Evolutionary conservation across 2,329 filamentous ascomycete genomes (phyloP).

Genomic region (Aspergillus alliaceus): DNA sequence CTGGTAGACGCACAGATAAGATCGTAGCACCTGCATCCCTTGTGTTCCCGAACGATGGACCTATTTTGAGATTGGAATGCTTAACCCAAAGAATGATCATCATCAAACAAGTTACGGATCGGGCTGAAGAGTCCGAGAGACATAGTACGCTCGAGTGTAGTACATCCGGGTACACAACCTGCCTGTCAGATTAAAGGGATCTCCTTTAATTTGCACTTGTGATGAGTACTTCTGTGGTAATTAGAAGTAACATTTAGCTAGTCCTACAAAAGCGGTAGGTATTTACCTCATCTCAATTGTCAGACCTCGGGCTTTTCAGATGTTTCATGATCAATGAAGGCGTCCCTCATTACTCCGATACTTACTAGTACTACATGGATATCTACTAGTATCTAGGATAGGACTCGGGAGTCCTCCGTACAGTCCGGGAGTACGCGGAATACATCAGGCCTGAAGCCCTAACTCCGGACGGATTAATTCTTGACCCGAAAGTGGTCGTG

Average conservation of each 20-base stretch:
- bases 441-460: not conserved
- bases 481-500: not conserved
- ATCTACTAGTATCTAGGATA: no score
- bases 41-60: not conserved
- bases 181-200: not conserved
- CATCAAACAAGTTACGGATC: not conserved
- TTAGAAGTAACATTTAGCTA: not conserved
- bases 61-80: constrained; percentile 1
- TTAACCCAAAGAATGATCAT: not conserved
- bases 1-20: not conserved
- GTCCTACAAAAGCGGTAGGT: not conserved
- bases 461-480: not conserved
- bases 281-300: not conserved
- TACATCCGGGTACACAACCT: not conserved
- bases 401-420: no score
- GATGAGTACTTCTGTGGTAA: not conserved
- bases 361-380: no score
- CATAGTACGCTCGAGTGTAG: not conserved
- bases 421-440: not conserved
- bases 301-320: not conserved
- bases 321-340: no score
- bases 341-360: not conserved
- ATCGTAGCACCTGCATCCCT: not conserved
- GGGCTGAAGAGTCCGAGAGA: not conserved
- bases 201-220: not conserved